Evolutionary conservation across 441 rosid genomes (phyloP).

Genomic region (Pelargonium cotyledonis): DNA sequence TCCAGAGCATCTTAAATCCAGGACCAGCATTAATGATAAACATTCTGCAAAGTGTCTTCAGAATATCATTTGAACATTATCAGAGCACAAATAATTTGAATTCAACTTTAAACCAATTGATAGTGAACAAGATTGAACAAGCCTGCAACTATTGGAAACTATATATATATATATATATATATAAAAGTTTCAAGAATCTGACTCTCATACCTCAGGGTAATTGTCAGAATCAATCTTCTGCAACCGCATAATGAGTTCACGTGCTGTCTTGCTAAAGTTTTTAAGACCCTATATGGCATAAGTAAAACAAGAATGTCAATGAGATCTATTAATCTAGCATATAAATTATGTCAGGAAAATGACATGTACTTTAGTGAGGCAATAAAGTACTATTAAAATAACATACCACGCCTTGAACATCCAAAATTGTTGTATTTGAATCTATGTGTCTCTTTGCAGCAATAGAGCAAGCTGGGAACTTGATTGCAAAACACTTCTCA

Average conservation of each 20-base stretch:
- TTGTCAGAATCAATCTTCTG: constrained; percentile 95
- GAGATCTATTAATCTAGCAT: background rate
- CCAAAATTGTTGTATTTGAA: constrained; percentile 89
- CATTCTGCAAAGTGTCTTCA: constrained; percentile 92
- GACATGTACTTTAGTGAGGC: background rate
- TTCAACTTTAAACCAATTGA: background rate
- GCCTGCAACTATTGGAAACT: background rate
- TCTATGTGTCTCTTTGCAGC: constrained; percentile 95
- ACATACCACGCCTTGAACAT: constrained; percentile 96
- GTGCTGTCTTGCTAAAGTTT: constrained; percentile 83
- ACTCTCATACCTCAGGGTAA: constrained; percentile 74
- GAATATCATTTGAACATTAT: constrained; percentile 13
- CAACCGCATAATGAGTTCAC: constrained; percentile 80
- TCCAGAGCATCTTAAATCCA: constrained; percentile 94
- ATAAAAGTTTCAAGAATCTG: background rate
- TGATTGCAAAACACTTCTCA: constrained; percentile 69
- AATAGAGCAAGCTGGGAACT: constrained; percentile 90
- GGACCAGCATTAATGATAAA: constrained; percentile 97
- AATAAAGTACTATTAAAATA: constrained; percentile 4
- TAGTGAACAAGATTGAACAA: background rate
- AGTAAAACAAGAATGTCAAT: background rate
- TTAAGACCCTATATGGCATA: constrained; percentile 57
- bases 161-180: too few relatives aligned
- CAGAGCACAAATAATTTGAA: constrained; percentile 6
- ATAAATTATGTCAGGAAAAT: background rate